Base-by-base conservation (phyloP, 2,329 filamentous ascomycete species). In the Talaromyces sp. region DNA sequence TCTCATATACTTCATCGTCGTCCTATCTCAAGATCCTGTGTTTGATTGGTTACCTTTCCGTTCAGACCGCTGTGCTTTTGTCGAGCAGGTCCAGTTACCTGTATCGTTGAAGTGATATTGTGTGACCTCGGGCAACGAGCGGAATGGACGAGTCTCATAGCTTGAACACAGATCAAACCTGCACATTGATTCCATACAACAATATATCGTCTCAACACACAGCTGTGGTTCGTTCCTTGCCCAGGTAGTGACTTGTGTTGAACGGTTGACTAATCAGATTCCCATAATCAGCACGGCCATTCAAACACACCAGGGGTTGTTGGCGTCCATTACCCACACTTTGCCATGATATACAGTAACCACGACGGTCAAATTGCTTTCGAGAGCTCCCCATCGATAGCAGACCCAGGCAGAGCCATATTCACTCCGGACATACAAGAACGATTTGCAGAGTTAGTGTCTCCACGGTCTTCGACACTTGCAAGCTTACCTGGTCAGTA, bases 341-440 rank as follows among this genome's bases (percentile, higher is more conserved):
- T 69, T 50, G 71, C 70, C n/a, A 62, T 74, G 57, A 65, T 74
- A 37, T 74, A 71, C 53, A 64, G 73, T 31, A 70, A 74, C 51
- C 65, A 67, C 15, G 66, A 70, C 53, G 71, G 72, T 2, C 64
- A 71, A 33, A 62, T 70, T 36, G 66, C 66, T 21, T 57, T 71
- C 2, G 65, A 70, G 55, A 65, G 63, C 13, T 74, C 72, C 0
- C 63, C 69, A 9, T 73, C 71, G 9, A 66, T 73, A 50, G 61
- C 66, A 15, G 66, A 67, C 17, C 70, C 66, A 40, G 69, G 66
- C 35, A 67, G 64, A 15, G 60, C 63, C 0, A 70, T 74, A 17
- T 73, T 74, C 60, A 71, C 71, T 2, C 65, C 68, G 3, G 71
- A 73, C n/a, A 66, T 73, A 41, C 69, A 65, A 50, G 66, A 70